Conservation (phyloP, 768 basidiomycete genomes). For the Sarcodon sp. region DNA sequence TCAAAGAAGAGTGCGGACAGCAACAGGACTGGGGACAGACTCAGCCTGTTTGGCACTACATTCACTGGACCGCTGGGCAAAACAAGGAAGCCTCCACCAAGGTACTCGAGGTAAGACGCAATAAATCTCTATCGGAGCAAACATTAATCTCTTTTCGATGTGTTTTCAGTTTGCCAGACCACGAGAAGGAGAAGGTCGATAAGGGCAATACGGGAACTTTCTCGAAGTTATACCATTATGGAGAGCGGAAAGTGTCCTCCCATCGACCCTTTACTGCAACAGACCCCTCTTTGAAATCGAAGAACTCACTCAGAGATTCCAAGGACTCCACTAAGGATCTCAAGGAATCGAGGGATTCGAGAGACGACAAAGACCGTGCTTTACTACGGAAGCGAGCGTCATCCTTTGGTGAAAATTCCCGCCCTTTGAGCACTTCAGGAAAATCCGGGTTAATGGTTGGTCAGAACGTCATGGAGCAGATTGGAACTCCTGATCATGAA, state of each 20-base stretch:
- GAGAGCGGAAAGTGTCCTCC: not conserved
- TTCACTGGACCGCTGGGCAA: slow-evolving; percentile 52
- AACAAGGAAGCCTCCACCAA: slow-evolving; percentile 70
- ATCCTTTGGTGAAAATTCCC: slow-evolving; percentile 2
- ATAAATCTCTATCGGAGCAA: slow-evolving; percentile 1
- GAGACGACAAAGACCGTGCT: slow-evolving; percentile 19
- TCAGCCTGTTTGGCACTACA: slow-evolving; percentile 72
- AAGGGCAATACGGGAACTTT: slow-evolving; percentile 3
- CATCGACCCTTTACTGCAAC: not conserved
- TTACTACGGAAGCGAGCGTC: slow-evolving; percentile 46
- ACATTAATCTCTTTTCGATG: not conserved
- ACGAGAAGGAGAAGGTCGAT: slow-evolving; percentile 11
- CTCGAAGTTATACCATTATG: not conserved
- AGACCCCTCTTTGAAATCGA: not conserved
- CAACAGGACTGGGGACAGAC: slow-evolving; percentile 37
- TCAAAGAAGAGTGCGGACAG: slow-evolving; percentile 38
- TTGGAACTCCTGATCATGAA: slow-evolving; percentile 78
- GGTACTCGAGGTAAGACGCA: slow-evolving; percentile 44
- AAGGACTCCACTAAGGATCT: slow-evolving; percentile 8
- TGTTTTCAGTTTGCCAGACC: not conserved
- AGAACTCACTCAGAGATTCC: slow-evolving; percentile 4
- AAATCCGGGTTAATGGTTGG: slow-evolving; percentile 25
- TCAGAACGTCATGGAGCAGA: slow-evolving; percentile 74
- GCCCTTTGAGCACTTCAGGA: not conserved
- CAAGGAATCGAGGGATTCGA: not conserved